Percentiles rank a stretch among this genome's conserved stretches.
Conservation (phyloP, 2,329 filamentous ascomycete species). For the Trichophyton rubrum region DNA sequence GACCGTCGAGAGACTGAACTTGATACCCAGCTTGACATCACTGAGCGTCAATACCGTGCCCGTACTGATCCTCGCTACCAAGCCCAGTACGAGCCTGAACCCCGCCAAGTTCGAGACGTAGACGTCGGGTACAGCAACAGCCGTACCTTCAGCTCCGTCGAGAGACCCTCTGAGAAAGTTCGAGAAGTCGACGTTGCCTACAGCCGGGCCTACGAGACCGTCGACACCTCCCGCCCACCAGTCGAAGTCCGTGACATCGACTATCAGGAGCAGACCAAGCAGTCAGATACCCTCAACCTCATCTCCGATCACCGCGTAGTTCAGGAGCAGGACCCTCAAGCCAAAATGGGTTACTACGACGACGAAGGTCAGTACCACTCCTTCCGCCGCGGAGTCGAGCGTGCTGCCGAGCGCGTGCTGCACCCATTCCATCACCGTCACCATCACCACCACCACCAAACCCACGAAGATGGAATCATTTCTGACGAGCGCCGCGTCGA, state of each 20-base stretch:
- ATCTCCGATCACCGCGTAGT: constrained; percentile 20
- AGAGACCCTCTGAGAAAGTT: constrained; percentile 8
- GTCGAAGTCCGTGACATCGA: constrained; percentile 16
- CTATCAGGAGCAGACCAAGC: constrained; percentile 23
- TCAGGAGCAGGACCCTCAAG: constrained; percentile 40
- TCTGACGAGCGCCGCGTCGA: constrained; percentile 34
- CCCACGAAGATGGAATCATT: constrained; percentile 24
- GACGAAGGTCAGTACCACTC: constrained; percentile 64
- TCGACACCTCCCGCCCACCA: constrained; percentile 11
- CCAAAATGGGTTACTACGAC: constrained; percentile 71
- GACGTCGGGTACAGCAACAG: constrained; percentile 19
- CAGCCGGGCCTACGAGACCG: constrained; percentile 15
- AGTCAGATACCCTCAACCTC: constrained; percentile 26
- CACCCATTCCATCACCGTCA: constrained; percentile 49
- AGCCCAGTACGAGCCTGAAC: constrained; percentile 29
- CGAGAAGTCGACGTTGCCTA: constrained; percentile 20
- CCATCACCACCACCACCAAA: constrained; percentile 8
- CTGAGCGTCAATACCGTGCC: constrained; percentile 55
- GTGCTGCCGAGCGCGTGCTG: constrained; percentile 52
- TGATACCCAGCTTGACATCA: constrained; percentile 40
- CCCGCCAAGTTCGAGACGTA: constrained; percentile 24
- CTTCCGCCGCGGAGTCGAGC: constrained; percentile 58
- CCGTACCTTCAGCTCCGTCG: constrained; percentile 12
- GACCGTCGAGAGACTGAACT: constrained; percentile 30
- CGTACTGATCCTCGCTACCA: constrained; percentile 43